Percentiles rank a stretch among this genome's conserved stretches.
These are phyloP conservation scores for Pichia sp. DNA, from an alignment of 1,139 yeast genomes.

Conservation along the genomic window DNA sequence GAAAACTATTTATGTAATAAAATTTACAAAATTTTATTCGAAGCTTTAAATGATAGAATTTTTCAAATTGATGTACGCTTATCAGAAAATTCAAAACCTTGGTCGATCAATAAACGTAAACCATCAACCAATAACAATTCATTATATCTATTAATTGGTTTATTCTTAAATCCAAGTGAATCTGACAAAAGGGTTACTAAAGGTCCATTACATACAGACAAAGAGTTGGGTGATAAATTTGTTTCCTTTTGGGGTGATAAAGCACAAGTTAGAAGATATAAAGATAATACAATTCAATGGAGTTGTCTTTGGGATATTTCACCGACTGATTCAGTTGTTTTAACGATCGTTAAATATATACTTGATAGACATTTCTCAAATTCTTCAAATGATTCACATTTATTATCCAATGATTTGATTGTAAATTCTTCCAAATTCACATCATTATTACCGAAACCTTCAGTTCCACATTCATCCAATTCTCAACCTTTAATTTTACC, in stretches of 20 bases:
- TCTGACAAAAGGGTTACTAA: conserved; percentile 75
- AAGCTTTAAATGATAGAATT: conserved; percentile 66
- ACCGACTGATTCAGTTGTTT: conserved; percentile 56
- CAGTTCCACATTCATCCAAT: conserved; percentile 45
- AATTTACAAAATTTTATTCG: conserved; percentile 49
- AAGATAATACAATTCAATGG: conserved; percentile 82
- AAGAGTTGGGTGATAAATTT: conserved; percentile 56
- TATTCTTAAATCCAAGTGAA: conserved; percentile 65
- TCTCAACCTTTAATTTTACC: conserved; percentile 47
- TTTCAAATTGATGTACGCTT: conserved; percentile 38
- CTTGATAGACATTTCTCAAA: conserved; percentile 51
- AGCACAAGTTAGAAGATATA: conserved; percentile 82
- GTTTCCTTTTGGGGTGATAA: conserved; percentile 84
- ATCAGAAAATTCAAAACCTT: conserved; percentile 16
- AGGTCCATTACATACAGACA: conserved; percentile 62
- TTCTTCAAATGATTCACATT: conserved; percentile 27
- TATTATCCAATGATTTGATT: conserved; percentile 36
- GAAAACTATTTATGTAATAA: conserved; percentile 61
- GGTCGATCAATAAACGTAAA: conserved; percentile 53
- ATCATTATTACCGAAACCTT: conserved; percentile 51
- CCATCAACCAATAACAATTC: conserved; percentile 34
- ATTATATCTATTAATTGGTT: conserved; percentile 45
- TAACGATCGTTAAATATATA: conserved; percentile 57
- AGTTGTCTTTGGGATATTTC: conserved; percentile 72
- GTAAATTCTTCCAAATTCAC: conserved; percentile 42